Conservation (phyloP, 2,329 filamentous ascomycete genomes). For the Claviceps capensis region DNA sequence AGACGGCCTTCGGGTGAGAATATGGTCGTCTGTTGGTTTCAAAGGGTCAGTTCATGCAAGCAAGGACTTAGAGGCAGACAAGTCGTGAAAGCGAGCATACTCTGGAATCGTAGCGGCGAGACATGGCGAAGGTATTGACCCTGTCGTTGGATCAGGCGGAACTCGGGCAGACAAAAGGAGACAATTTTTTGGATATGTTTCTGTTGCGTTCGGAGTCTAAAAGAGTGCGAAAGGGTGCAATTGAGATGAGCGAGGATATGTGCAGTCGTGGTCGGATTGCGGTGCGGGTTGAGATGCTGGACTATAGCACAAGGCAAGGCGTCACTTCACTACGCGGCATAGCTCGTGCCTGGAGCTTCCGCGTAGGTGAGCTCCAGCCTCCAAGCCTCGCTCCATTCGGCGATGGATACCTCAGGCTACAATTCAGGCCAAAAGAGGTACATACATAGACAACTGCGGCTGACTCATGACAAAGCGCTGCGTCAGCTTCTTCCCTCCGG, state of each 20-base stretch:
- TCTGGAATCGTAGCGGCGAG: slow-evolving; percentile 92
- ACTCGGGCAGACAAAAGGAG: background rate
- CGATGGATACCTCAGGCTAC: slow-evolving; percentile 5
- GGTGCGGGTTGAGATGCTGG: background rate
- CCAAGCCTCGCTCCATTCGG: background rate
- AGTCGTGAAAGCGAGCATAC: slow-evolving; percentile 39
- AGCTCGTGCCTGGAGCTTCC: slow-evolving; percentile 12
- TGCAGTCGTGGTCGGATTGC: slow-evolving; percentile 1
- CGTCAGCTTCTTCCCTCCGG: background rate
- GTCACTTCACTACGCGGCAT: slow-evolving; percentile 7
- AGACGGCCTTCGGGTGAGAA: slow-evolving; percentile 98
- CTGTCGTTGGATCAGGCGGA: background rate
- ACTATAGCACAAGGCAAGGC: slow-evolving; percentile 6
- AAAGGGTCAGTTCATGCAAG: slow-evolving; percentile 1
- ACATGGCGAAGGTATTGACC: slow-evolving; percentile 43
- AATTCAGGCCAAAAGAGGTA: background rate
- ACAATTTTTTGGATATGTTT: background rate
- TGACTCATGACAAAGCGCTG: slow-evolving; percentile 1
- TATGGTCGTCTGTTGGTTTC: slow-evolving; percentile 69
- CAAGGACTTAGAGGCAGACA: background rate
- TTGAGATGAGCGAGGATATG: background rate
- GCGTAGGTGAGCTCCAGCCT: slow-evolving; percentile 6
- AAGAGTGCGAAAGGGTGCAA: background rate
- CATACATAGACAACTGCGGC: background rate
- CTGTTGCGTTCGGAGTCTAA: background rate